Conservation (phyloP, 139 green algal genomes). For the Pleodorina starrii region DNA sequence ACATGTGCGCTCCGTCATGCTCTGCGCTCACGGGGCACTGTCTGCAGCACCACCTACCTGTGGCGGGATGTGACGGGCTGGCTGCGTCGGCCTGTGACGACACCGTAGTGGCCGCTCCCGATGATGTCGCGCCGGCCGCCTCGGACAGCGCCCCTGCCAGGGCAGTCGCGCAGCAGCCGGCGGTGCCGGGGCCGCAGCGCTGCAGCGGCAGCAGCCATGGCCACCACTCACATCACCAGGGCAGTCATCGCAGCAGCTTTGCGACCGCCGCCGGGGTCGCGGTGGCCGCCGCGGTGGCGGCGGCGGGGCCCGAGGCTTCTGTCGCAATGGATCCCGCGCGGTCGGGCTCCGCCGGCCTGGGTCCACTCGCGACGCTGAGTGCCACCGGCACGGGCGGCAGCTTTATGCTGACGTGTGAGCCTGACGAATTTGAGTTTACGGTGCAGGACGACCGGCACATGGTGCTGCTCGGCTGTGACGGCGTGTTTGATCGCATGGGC, state of each 20-base stretch:
- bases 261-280: neutral
- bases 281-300: constrained; percentile 9
- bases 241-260: neutral
- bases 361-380: neutral
- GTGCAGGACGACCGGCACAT: constrained; percentile 27
- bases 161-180: neutral
- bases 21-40: neutral
- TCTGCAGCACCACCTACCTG: no score
- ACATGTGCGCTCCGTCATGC: neutral
- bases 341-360: neutral
- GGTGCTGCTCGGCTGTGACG: constrained; percentile 35
- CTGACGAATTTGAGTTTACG: constrained; percentile 21
- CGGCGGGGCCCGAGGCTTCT: no score
- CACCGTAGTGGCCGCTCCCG: neutral
- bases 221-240: no score
- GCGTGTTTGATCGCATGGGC: constrained; percentile 33
- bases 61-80: neutral
- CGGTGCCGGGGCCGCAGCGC: neutral
- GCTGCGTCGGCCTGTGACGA: neutral
- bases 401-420: constrained; percentile 30
- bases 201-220: constrained; percentile 3
- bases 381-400: neutral
- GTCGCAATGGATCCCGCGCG: no score
- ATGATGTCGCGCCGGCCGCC: neutral
- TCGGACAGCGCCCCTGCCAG: neutral